Percentiles rank a stretch among this genome's conserved stretches.
phyloP scores from a whole-genome alignment of 176 grass and related monocot genomes.

The Ampelocalamus luodianensis region DNA sequence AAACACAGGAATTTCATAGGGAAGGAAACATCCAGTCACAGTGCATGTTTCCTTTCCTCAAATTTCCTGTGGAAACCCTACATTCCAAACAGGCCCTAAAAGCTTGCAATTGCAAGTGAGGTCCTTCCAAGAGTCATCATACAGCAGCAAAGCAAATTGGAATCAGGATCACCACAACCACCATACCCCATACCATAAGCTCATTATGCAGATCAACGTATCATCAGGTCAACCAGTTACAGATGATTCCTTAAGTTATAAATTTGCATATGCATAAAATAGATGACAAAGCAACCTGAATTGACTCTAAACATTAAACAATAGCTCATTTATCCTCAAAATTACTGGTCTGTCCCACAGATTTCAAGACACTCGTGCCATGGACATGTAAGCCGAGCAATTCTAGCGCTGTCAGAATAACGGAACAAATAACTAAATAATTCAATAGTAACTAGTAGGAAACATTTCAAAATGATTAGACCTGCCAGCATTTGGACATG shows the following conservation, averaged over 20 bases:
- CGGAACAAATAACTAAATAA: neutral
- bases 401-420: neutral
- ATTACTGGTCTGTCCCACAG: neutral
- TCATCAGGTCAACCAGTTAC: neutral
- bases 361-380: neutral
- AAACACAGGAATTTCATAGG: conserved; percentile 5
- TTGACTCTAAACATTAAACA: neutral
- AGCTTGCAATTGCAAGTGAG: neutral
- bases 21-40: neutral
- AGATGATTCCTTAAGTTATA: neutral
- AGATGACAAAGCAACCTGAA: neutral
- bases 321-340: neutral
- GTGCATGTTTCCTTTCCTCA: conserved; percentile 5
- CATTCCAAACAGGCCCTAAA: neutral
- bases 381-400: neutral
- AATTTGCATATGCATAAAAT: conserved; percentile 11
- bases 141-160: neutral
- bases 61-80: neutral
- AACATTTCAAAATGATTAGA: conserved; percentile 20
- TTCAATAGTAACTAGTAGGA: neutral
- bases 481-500: neutral
- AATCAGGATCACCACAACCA: neutral
- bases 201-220: neutral
- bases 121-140: neutral
- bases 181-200: conserved; percentile 15